phyloP scores from a whole-genome alignment of 805 yeast species.

The Priceomyces fermenticarens region DNA sequence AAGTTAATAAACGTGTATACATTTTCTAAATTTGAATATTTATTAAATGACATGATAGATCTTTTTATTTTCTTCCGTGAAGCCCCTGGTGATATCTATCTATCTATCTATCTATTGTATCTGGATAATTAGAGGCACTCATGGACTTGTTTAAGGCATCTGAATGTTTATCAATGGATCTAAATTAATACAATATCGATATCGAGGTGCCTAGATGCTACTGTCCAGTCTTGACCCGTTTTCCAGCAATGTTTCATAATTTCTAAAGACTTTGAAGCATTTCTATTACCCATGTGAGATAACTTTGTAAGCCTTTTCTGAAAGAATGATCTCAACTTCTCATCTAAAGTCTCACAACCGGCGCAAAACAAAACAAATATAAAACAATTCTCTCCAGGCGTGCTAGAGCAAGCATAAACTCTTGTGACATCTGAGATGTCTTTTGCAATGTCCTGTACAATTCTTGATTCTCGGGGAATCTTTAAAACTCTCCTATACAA shows the following conservation, averaged over 20 bases:
- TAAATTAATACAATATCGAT: constrained; percentile 45
- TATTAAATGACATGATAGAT: too few species aligned
- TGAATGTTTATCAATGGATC: neutral
- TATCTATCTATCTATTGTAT: too few species aligned
- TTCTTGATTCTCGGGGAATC: constrained; percentile 41
- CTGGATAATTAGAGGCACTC: too few species aligned
- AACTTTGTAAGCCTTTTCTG: constrained; percentile 38
- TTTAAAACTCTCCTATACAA: constrained; percentile 53
- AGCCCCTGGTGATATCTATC: too few species aligned
- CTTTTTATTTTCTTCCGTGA: too few species aligned
- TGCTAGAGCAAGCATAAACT: constrained; percentile 39
- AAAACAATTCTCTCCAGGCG: constrained; percentile 55
- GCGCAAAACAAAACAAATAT: constrained; percentile 55
- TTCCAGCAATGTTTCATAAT: constrained; percentile 56
- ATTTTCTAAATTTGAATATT: too few species aligned
- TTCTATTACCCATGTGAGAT: constrained; percentile 40
- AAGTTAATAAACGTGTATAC: too few species aligned
- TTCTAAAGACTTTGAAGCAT: constrained; percentile 43
- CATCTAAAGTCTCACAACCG: constrained; percentile 53
- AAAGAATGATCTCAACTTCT: constrained; percentile 32
- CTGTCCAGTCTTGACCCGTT: constrained; percentile 50
- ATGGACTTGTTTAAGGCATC: too few species aligned
- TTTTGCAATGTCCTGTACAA: constrained; percentile 47
- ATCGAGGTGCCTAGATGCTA: constrained; percentile 39
- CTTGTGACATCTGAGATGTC: constrained; percentile 37